A percentile compares a stretch with the other conserved stretches of the same genome.
Evolutionary conservation across 495 filamentous ascomycete species (phyloP).

Genomic region (Pyronema domesticum): DNA sequence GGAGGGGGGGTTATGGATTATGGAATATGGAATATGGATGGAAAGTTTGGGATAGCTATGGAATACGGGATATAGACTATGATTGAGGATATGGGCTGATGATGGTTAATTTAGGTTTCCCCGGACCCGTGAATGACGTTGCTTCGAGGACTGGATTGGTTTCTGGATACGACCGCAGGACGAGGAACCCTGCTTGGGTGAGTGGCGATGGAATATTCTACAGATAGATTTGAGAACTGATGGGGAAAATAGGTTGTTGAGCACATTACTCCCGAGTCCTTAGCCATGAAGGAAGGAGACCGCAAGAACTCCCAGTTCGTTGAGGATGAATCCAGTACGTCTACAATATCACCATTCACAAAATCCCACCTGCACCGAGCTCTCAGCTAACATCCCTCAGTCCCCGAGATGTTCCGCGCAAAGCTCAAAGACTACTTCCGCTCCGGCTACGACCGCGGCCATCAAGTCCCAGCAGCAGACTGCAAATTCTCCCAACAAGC

Average conservation of each 20-base stretch:
- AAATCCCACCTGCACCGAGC: not conserved
- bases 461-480: slow-evolving; percentile 93
- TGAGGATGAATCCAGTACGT: slow-evolving; percentile 41
- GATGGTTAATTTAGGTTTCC: slow-evolving; percentile 40
- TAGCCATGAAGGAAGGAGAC: slow-evolving; percentile 57
- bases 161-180: slow-evolving; percentile 79
- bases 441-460: slow-evolving; percentile 90
- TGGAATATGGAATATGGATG: no score
- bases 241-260: slow-evolving; percentile 59
- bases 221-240: not conserved
- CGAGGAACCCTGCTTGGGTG: slow-evolving; percentile 79
- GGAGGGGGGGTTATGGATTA: no score
- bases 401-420: slow-evolving; percentile 76
- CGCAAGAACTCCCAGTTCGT: slow-evolving; percentile 65
- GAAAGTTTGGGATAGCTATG: not conserved
- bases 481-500: slow-evolving; percentile 86
- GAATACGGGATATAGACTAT: no score
- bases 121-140: slow-evolving; percentile 72
- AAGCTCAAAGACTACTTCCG: slow-evolving; percentile 84
- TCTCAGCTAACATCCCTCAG: slow-evolving; percentile 18
- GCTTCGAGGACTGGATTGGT: slow-evolving; percentile 53
- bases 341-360: not conserved
- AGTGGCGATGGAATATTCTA: not conserved
- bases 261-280: slow-evolving; percentile 85
- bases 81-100: no score